phyloP scores from a whole-genome alignment of 441 rosid species.

The Rhodomyrtus psidioides region DNA sequence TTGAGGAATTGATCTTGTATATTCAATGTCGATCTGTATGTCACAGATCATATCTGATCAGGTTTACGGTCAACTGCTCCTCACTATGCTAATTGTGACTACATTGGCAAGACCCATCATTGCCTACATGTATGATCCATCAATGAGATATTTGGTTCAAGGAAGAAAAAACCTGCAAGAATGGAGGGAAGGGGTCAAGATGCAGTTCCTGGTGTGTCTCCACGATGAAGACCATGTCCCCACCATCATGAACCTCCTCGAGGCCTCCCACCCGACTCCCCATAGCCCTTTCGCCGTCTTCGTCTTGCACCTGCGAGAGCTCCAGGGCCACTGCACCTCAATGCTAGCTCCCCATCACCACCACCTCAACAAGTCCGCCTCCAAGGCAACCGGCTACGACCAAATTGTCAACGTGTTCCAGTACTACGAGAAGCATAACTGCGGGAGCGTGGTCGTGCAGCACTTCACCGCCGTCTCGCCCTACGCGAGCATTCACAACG shows the following conservation, averaged over 20 bases:
- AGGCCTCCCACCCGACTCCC: constrained; percentile 18
- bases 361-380: background rate
- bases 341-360: constrained; percentile 24
- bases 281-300: constrained; percentile 18
- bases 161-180: constrained; percentile 22
- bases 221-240: constrained; percentile 33
- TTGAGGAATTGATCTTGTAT: background rate
- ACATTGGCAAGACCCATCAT: constrained; percentile 16
- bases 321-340: constrained; percentile 27
- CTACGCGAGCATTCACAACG: constrained; percentile 27
- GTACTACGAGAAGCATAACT: background rate
- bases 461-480: constrained; percentile 26
- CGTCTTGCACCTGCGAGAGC: constrained; percentile 31
- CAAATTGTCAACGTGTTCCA: constrained; percentile 25
- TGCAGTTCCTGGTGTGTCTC: constrained; percentile 23
- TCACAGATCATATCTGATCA: background rate
- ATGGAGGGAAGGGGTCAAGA: constrained; percentile 19
- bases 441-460: constrained; percentile 4
- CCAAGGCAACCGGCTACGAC: background rate
- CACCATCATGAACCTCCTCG: constrained; percentile 20
- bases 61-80: background rate
- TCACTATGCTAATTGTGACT: constrained; percentile 18
- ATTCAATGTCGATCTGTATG: background rate
- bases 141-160: constrained; percentile 25
- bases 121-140: constrained; percentile 29